Evolutionary conservation across 108 stramenopile genomes (phyloP).

Genomic region (Aurantiochytrium sp.): DNA sequence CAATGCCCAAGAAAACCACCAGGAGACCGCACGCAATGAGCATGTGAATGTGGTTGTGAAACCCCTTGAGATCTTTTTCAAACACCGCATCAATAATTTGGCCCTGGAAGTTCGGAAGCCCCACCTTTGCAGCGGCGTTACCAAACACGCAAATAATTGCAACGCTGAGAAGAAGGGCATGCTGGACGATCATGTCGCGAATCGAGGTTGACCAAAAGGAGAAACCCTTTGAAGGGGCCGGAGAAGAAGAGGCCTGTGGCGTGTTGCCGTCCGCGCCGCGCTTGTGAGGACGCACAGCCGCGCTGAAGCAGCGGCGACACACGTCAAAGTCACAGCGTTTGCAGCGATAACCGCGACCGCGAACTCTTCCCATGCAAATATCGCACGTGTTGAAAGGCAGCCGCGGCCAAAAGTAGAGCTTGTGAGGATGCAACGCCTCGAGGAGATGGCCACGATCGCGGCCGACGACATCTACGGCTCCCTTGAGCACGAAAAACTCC

Average conservation of each 20-base stretch:
- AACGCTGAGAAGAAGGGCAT: background rate
- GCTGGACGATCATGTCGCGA: background rate
- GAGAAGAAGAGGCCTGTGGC: background rate
- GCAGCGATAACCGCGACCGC: conserved; percentile 4
- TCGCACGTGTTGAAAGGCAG: conserved; percentile 8
- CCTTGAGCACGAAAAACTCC: background rate
- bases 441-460: background rate
- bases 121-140: background rate
- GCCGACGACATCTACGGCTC: background rate
- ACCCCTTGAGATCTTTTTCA: background rate
- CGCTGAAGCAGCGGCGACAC: background rate
- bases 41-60: background rate
- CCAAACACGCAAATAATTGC: background rate
- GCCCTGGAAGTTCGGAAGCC: conserved; percentile 19
- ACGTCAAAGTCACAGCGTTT: conserved; percentile 21
- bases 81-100: conserved; percentile 23
- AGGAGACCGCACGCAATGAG: background rate
- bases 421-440: background rate
- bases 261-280: background rate
- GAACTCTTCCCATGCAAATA: background rate
- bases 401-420: background rate
- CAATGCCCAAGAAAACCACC: background rate
- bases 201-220: background rate
- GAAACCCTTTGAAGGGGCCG: too few species aligned
- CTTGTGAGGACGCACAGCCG: background rate